A percentile compares a stretch with the other conserved stretches of the same genome.
Conservation (phyloP, 1,139 yeast genomes). For the Sugiyamaella paludigena region DNA sequence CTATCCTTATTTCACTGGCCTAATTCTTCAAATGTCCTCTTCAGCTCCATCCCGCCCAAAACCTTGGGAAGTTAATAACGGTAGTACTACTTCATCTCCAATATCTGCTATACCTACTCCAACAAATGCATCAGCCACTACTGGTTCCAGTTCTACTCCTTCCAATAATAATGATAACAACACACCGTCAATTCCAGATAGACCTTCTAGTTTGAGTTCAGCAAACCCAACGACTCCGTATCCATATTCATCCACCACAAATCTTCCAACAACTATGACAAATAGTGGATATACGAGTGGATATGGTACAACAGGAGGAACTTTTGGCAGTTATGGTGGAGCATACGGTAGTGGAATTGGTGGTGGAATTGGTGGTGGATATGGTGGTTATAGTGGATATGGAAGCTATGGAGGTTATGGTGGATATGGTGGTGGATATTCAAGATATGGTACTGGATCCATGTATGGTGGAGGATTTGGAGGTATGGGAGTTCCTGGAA, state of each 20-base stretch:
- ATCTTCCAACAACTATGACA: constrained; percentile 22
- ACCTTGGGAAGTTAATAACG: constrained; percentile 66
- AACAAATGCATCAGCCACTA: constrained; percentile 21
- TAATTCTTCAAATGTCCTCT: neutral
- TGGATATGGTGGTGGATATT: constrained; percentile 28
- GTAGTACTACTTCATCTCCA: constrained; percentile 25
- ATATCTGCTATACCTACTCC: constrained; percentile 19
- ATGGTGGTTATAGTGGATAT: constrained; percentile 24
- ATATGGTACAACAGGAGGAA: constrained; percentile 19
- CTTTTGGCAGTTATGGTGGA: constrained; percentile 24
- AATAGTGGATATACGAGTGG: constrained; percentile 18
- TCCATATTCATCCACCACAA: constrained; percentile 21
- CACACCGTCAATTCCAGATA: constrained; percentile 31
- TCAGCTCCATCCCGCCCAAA: constrained; percentile 59
- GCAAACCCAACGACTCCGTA: constrained; percentile 27
- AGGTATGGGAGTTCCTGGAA: constrained; percentile 23
- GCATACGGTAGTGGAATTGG: too few species aligned
- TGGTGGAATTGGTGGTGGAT: constrained; percentile 24
- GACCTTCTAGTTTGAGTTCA: constrained; percentile 31
- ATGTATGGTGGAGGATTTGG: constrained; percentile 19
- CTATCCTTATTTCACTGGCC: too few species aligned
- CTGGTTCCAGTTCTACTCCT: constrained; percentile 22
- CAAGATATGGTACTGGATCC: constrained; percentile 31
- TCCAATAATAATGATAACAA: constrained; percentile 10
- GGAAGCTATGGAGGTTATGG: constrained; percentile 30